These are phyloP conservation scores for Pythium monospermum DNA, from an alignment of 352 stramenopile genomes.

Conservation along the genomic window DNA sequence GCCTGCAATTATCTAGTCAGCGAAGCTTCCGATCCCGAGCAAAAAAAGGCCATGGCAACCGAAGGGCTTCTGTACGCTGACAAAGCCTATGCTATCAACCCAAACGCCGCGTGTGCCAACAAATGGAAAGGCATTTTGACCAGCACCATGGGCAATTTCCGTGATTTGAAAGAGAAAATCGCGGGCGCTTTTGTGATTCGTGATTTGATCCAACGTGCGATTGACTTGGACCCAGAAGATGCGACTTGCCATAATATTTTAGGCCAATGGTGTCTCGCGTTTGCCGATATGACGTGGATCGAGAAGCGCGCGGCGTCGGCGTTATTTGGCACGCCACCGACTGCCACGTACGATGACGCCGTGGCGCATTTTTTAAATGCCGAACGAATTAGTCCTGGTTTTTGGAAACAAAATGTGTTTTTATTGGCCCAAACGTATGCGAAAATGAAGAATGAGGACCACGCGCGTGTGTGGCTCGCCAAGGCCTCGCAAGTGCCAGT, in stretches of 20 bases:
- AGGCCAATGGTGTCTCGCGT: slow-evolving; percentile 84
- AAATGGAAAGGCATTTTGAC: slow-evolving; percentile 86
- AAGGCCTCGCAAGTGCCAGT: slow-evolving; percentile 62
- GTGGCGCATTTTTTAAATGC: slow-evolving; percentile 71
- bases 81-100: slow-evolving; percentile 41
- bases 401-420: slow-evolving; percentile 84
- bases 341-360: slow-evolving; percentile 81
- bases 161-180: slow-evolving; percentile 81
- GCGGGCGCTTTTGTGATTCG: slow-evolving; percentile 83
- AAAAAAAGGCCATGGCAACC: slow-evolving; percentile 52
- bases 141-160: slow-evolving; percentile 79
- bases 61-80: slow-evolving; percentile 50
- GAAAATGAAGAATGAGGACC: slow-evolving; percentile 65
- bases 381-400: slow-evolving; percentile 59
- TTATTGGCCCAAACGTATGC: slow-evolving; percentile 79
- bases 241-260: no score
- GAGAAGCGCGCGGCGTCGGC: slow-evolving; percentile 78
- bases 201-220: slow-evolving; percentile 71
- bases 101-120: slow-evolving; percentile 59
- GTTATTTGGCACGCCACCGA: slow-evolving; percentile 74
- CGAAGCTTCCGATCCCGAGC: slow-evolving; percentile 28
- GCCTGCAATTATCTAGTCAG: slow-evolving; percentile 58
- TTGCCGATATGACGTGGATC: slow-evolving; percentile 81
- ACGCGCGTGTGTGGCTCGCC: slow-evolving; percentile 64
- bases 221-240: slow-evolving; percentile 76